Base-by-base conservation (phyloP, 192 early-diverging fungal genomes). In the Diversispora eburnea region DNA sequence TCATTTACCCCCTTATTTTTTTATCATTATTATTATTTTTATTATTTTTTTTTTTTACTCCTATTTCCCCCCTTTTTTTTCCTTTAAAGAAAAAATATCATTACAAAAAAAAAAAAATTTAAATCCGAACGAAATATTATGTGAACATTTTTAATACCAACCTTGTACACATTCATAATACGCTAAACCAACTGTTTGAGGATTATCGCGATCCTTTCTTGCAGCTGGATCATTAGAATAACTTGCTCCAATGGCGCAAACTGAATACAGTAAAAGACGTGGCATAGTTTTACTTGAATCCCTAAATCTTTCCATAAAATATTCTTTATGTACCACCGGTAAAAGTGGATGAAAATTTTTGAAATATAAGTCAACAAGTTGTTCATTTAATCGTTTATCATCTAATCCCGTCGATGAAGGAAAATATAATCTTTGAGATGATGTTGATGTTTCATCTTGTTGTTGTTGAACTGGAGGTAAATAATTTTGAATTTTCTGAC, bases 231-330 rank as follows among this genome's bases (percentile, higher is more conserved):
- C 43, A 58, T 70, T 41, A 5, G 41, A 56, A 58, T 57, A 70
- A 57, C 41, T 70, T 58, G 69, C 56, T 12, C 69, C 69, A n/a
- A 70, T 70, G 5, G 69, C 69, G 43, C 69, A 70, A 19, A 70
- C 51, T n/a, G 69, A 52, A 42, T 25, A 45, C 19, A 70, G 20
- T 55, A 70, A 58, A 10, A 70, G 15, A 3, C 19, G 54, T 1
- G 51, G 13, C 56, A 70, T 70, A 8, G 51, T 33, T 58, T 55
- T 70, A 25, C 8, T 70, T 19, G 20, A 7, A 70, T 70, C 69
- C 3, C 41, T n/a, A 45, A 70, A 55, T 58, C 69, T 39, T 45
- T 58, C 10, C 33, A 70, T 13, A 57, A 70, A 70, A 10, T 70
- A 70, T 9, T 25, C 42, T 42, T 58, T 70, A 70, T 59, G 55